Evolutionary conservation across 148 eudicot genomes (phyloP).

Genomic region (Cornus florida): DNA sequence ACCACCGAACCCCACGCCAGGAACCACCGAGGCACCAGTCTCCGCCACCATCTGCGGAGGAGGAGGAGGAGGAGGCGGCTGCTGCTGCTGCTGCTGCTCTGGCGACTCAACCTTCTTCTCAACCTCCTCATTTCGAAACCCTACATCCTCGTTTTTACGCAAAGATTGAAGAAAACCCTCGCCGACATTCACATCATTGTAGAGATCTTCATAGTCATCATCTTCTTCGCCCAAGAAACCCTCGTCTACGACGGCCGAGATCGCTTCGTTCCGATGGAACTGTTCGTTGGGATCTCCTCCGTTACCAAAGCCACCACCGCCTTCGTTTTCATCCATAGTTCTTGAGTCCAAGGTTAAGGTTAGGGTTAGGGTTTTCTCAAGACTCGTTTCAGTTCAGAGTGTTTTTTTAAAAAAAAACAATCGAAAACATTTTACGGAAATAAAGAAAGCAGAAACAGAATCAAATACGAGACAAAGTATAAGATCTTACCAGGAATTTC

Average conservation of each 20-base stretch:
- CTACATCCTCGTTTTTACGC: conserved; percentile 54
- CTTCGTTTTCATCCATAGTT: conserved; percentile 60
- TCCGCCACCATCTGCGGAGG: conserved; percentile 19
- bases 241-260: conserved; percentile 78
- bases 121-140: conserved; percentile 31
- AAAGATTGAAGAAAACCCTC: conserved; percentile 70
- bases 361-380: neutral
- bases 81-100: conserved; percentile 19
- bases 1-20: conserved; percentile 21
- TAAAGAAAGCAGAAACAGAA: neutral
- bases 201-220: conserved; percentile 88
- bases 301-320: conserved; percentile 32
- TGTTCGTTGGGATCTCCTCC: conserved; percentile 50
- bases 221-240: conserved; percentile 74
- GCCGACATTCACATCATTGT: conserved; percentile 82
- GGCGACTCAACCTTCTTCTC: conserved; percentile 32
- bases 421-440: neutral
- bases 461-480: neutral
- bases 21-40: conserved; percentile 13
- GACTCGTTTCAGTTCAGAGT: neutral
- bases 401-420: neutral
- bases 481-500: conserved; percentile 30
- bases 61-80: neutral
- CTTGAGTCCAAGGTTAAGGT: neutral
- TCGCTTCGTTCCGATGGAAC: conserved; percentile 68